phyloP scores from a whole-genome alignment of 2,329 filamentous ascomycete species.

The Penicillium psychrosexuale region DNA sequence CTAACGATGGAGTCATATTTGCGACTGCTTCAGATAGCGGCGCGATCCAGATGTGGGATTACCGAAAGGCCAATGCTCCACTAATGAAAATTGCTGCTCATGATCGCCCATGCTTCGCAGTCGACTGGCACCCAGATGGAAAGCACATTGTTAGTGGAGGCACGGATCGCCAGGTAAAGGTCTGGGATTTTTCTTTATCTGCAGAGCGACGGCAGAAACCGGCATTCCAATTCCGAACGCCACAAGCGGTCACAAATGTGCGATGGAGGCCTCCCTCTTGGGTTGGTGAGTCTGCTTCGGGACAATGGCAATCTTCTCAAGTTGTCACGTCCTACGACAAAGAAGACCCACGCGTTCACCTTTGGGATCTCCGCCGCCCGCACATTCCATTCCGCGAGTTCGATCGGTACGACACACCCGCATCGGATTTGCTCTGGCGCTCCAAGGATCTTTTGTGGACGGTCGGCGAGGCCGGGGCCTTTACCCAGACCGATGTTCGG shows the following conservation, averaged over 20 bases:
- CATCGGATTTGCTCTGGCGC: conserved; percentile 62
- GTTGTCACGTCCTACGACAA: conserved; percentile 61
- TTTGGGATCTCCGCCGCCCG: conserved; percentile 64
- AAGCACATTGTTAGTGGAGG: conserved; percentile 63
- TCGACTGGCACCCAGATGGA: conserved; percentile 67
- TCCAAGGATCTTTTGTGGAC: conserved; percentile 64
- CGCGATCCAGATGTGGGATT: conserved; percentile 63
- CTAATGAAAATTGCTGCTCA: conserved; percentile 62
- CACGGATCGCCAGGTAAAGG: conserved; percentile 59
- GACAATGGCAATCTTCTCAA: conserved; percentile 60
- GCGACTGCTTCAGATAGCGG: conserved; percentile 64
- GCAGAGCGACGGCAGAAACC: conserved; percentile 58
- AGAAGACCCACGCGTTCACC: conserved; percentile 58
- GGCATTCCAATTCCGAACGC: conserved; percentile 56
- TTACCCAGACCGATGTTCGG: conserved; percentile 61
- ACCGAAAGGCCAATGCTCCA: conserved; percentile 55
- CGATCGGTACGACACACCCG: conserved; percentile 52
- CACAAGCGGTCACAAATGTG: conserved; percentile 60
- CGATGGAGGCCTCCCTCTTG: conserved; percentile 61
- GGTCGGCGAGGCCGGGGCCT: conserved; percentile 59
- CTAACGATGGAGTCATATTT: conserved; percentile 60
- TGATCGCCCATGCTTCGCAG: conserved; percentile 57
- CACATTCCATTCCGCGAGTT: conserved; percentile 62
- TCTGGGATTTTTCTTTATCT: conserved; percentile 61
- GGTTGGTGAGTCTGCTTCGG: conserved; percentile 51